phyloP scores from a whole-genome alignment of 768 basidiomycete species.

The Pulveroboletus sp. region DNA sequence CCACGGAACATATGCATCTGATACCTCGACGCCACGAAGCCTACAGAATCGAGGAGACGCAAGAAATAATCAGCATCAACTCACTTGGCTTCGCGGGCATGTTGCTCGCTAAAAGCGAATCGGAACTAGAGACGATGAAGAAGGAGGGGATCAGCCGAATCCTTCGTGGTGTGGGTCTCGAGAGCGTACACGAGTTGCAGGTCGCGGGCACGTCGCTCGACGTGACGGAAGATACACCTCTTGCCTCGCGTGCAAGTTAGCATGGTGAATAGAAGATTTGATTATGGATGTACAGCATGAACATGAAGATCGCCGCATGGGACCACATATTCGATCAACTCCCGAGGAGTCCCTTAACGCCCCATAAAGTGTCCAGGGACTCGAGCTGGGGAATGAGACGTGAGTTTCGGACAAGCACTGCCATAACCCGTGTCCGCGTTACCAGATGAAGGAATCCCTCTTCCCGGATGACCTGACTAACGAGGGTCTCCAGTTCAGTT shows the following conservation, averaged over 20 bases:
- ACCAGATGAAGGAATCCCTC: conserved; percentile 79
- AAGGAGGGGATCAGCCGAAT: conserved; percentile 60
- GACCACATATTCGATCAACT: conserved; percentile 9
- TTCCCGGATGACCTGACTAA: conserved; percentile 62
- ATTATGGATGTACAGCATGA: background rate
- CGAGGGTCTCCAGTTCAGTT: conserved; percentile 49
- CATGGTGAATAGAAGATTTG: background rate
- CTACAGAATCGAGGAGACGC: conserved; percentile 49
- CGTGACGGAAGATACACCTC: conserved; percentile 19
- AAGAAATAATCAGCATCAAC: conserved; percentile 69
- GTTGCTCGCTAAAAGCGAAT: conserved; percentile 80
- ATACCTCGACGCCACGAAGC: conserved; percentile 72
- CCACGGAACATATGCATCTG: conserved; percentile 78
- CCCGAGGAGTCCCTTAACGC: conserved; percentile 38
- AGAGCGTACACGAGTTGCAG: conserved; percentile 66
- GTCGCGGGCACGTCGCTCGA: conserved; percentile 46
- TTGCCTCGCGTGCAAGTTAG: background rate
- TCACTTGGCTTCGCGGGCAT: conserved; percentile 88
- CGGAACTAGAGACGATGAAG: conserved; percentile 67
- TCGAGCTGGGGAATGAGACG: conserved; percentile 41
- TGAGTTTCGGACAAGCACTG: conserved; percentile 12
- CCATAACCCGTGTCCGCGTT: conserved; percentile 16
- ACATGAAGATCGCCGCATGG: background rate
- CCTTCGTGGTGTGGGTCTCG: conserved; percentile 57
- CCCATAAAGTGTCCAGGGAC: conserved; percentile 51